Percentiles rank a stretch among this genome's conserved stretches.
Conservation (phyloP, 2,329 filamentous ascomycete genomes). For the Stemphylium beticola region DNA sequence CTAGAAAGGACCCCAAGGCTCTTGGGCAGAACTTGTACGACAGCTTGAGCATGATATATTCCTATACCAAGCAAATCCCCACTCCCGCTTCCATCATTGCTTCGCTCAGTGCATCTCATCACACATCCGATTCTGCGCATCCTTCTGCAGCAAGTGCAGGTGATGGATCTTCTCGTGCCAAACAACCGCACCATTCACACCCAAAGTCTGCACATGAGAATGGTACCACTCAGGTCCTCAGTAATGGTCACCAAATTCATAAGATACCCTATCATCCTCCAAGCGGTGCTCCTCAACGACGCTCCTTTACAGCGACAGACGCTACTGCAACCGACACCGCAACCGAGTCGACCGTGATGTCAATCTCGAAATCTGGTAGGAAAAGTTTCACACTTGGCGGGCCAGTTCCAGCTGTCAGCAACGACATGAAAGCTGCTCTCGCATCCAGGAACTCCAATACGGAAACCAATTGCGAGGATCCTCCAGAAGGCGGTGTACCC, state of each 20-base stretch:
- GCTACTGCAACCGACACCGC: slow-evolving; percentile 15
- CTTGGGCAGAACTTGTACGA: slow-evolving; percentile 65
- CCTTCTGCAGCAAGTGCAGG: background rate
- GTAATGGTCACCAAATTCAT: slow-evolving; percentile 38
- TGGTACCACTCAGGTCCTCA: slow-evolving; percentile 16
- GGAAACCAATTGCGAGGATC: background rate
- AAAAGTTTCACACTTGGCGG: slow-evolving; percentile 29
- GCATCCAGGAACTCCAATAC: background rate
- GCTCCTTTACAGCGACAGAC: background rate
- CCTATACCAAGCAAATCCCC: slow-evolving; percentile 42
- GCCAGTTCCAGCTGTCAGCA: background rate
- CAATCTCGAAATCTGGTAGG: slow-evolving; percentile 24
- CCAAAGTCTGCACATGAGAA: slow-evolving; percentile 6
- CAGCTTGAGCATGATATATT: slow-evolving; percentile 43
- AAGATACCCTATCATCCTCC: slow-evolving; percentile 34
- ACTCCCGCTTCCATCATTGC: slow-evolving; percentile 31
- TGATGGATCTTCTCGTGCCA: background rate
- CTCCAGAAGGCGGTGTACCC: slow-evolving; percentile 15
- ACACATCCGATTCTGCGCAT: background rate
- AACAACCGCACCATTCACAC: background rate
- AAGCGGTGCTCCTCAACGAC: slow-evolving; percentile 8
- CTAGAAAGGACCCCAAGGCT: slow-evolving; percentile 64
- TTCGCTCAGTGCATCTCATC: slow-evolving; percentile 21
- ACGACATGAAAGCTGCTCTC: background rate
- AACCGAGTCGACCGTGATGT: slow-evolving; percentile 11